Evolutionary conservation across 345 rosid genomes (phyloP).

Genomic region (Lepidium aucheri): DNA sequence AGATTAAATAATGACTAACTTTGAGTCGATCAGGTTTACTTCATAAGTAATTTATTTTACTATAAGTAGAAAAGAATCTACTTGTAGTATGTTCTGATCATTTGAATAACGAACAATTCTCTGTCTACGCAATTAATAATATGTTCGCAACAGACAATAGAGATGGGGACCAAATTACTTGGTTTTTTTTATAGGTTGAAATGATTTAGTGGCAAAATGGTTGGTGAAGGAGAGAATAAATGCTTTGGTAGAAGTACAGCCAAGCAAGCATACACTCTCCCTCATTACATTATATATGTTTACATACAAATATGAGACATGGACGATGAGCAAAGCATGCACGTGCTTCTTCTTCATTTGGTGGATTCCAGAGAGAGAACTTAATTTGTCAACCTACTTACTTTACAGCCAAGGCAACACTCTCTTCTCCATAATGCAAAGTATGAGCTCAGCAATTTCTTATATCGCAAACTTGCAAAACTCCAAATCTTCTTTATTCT

Average conservation of each 20-base stretch:
- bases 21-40: background rate
- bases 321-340: slow-evolving; percentile 15
- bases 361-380: slow-evolving; percentile 23
- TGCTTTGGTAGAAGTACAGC: slow-evolving; percentile 29
- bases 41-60: background rate
- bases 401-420: slow-evolving; percentile 31
- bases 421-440: background rate
- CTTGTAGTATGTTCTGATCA: background rate
- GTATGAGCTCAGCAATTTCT: background rate
- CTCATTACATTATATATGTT: background rate
- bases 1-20: background rate
- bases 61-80: background rate
- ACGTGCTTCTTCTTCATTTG: slow-evolving; percentile 29
- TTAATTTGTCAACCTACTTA: slow-evolving; percentile 1
- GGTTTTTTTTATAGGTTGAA: slow-evolving; percentile 2
- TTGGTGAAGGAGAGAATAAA: slow-evolving; percentile 31
- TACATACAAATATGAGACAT: background rate
- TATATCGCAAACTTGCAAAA: background rate
- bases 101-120: background rate
- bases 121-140: slow-evolving; percentile 10
- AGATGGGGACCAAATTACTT: slow-evolving; percentile 20
- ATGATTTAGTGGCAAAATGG: slow-evolving; percentile 4
- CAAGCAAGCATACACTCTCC: slow-evolving; percentile 23
- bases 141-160: background rate
- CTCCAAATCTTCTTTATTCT: background rate